Evolutionary conservation across 179 eudicot genomes (phyloP).

Genomic region (Spinacia oleracea): DNA sequence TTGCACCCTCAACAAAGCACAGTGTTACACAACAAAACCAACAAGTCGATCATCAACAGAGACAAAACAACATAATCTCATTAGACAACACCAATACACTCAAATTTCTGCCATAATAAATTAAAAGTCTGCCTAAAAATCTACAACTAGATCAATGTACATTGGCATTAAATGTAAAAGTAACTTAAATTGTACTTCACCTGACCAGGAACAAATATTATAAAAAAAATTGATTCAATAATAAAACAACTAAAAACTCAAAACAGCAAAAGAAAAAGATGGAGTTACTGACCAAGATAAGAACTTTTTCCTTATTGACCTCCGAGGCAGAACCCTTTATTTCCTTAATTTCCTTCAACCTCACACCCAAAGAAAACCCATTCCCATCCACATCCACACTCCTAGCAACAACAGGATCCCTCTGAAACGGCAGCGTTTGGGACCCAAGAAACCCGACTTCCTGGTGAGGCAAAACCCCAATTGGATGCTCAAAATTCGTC

Average conservation of each 20-base stretch:
- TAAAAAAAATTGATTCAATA: not conserved
- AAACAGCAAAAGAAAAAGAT: conserved; percentile 6
- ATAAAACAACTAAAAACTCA: not conserved
- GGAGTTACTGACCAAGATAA: conserved; percentile 47
- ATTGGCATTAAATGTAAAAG: too few species aligned
- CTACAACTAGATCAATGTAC: not conserved
- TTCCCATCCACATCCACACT: conserved; percentile 9
- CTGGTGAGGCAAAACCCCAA: not conserved
- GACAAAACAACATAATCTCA: not conserved
- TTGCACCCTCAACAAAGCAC: not conserved
- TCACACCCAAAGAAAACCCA: conserved; percentile 1
- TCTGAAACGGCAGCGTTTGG: conserved; percentile 38
- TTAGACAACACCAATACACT: not conserved
- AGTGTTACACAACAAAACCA: not conserved
- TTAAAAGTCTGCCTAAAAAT: not conserved
- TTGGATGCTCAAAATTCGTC: conserved; percentile 20
- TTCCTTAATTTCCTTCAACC: conserved; percentile 31
- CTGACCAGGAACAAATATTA: not conserved
- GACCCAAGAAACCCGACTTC: conserved; percentile 24
- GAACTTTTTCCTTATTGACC: conserved; percentile 40
- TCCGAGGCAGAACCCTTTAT: conserved; percentile 9
- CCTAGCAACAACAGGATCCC: conserved; percentile 26
- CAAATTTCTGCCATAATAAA: not conserved
- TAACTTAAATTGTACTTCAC: too few species aligned
- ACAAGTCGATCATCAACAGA: not conserved